A percentile compares a stretch with the other conserved stretches of the same genome.
phyloP scores from a whole-genome alignment of 345 rosid genomes.

The Cochlearia excelsa region DNA sequence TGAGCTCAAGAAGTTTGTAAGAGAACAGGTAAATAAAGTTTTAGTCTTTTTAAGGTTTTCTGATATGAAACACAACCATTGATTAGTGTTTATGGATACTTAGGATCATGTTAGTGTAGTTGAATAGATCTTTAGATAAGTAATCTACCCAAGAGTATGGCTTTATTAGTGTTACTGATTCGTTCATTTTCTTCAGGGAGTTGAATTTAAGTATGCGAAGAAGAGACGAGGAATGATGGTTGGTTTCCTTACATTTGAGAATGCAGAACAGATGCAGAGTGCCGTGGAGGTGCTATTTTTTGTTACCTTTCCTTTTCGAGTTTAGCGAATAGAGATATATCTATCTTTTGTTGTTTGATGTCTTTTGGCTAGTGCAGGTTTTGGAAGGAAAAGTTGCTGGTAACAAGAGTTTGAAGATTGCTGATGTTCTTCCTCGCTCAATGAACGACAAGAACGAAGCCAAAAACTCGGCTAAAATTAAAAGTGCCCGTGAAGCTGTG shows the following conservation, averaged over 20 bases:
- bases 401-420: slow-evolving; percentile 65
- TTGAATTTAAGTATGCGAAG: slow-evolving; percentile 58
- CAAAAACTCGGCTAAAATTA: slow-evolving; percentile 40
- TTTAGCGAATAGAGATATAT: neutral
- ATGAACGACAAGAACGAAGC: slow-evolving; percentile 45
- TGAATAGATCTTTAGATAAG: neutral
- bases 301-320: neutral
- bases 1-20: slow-evolving; percentile 55
- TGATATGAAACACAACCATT: neutral
- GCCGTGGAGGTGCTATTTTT: slow-evolving; percentile 51
- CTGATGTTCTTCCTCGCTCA: slow-evolving; percentile 68
- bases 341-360: slow-evolving; percentile 6
- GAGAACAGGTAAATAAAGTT: slow-evolving; percentile 48
- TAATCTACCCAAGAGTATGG: neutral
- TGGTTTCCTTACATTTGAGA: slow-evolving; percentile 78
- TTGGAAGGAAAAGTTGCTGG: slow-evolving; percentile 65
- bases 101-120: slow-evolving; percentile 1
- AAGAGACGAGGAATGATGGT: slow-evolving; percentile 79
- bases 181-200: slow-evolving; percentile 43
- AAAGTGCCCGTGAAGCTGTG: slow-evolving; percentile 76
- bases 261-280: slow-evolving; percentile 52
- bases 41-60: slow-evolving; percentile 1
- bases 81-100: neutral
- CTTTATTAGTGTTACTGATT: slow-evolving; percentile 3
- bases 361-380: slow-evolving; percentile 40